Conservation (phyloP, 371 early-diverging fungal species). For the Amoeboaphelidium protococcarum region DNA sequence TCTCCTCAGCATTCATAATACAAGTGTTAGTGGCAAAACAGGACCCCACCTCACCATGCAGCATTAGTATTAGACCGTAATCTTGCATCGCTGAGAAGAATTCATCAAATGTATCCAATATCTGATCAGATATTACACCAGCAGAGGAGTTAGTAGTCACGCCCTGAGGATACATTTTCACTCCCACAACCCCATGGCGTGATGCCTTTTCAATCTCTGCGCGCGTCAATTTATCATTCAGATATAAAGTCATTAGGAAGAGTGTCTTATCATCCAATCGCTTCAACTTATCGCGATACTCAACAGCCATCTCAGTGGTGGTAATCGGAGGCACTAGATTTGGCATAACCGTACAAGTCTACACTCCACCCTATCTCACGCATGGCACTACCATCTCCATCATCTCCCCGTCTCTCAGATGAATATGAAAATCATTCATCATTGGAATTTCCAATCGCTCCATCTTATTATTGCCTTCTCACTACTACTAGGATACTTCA, state of each 20-base stretch:
- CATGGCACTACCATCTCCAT: conserved; percentile 65
- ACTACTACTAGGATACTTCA: no score
- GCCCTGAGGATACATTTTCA: conserved; percentile 88
- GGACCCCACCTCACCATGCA: conserved; percentile 86
- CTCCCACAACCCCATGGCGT: conserved; percentile 59
- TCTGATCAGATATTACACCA: conserved; percentile 70
- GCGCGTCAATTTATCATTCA: conserved; percentile 57
- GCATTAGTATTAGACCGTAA: conserved; percentile 64
- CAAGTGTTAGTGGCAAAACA: conserved; percentile 55
- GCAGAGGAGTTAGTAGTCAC: conserved; percentile 90
- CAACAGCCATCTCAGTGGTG: conserved; percentile 54
- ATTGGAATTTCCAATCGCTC: conserved; percentile 27
- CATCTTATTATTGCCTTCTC: no score
- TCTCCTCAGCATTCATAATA: conserved; percentile 84
- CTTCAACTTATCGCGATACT: conserved; percentile 51
- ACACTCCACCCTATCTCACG: conserved; percentile 38
- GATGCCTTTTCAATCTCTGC: conserved; percentile 69
- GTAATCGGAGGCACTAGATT: conserved; percentile 74
- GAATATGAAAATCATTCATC: conserved; percentile 76
- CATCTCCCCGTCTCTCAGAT: conserved; percentile 61
- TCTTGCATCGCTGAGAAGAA: conserved; percentile 87
- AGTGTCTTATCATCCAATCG: conserved; percentile 53
- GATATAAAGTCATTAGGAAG: conserved; percentile 78
- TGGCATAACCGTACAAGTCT: conserved; percentile 24
- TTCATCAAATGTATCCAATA: conserved; percentile 60